Conservation (phyloP, 495 filamentous ascomycete species). For the Polyplosphaeria fusca region DNA sequence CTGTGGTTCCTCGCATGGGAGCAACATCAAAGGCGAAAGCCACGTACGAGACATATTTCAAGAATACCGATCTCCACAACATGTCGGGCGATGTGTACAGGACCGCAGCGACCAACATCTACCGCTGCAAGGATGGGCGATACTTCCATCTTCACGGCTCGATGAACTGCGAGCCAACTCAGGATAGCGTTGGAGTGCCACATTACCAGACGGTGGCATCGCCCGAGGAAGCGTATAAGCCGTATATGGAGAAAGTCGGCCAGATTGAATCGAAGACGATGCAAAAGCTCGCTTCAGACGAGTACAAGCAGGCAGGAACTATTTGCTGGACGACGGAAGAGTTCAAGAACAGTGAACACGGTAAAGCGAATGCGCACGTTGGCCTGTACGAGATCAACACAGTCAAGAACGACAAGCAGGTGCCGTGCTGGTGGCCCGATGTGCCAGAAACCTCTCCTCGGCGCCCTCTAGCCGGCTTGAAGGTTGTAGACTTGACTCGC, state of each 20-base stretch:
- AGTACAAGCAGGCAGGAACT: slow-evolving; percentile 53
- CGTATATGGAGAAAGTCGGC: slow-evolving; percentile 36
- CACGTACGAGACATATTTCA: slow-evolving; percentile 31
- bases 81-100: slow-evolving; percentile 31
- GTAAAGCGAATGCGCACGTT: slow-evolving; percentile 50
- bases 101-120: slow-evolving; percentile 49
- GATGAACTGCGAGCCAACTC: slow-evolving; percentile 48
- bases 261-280: slow-evolving; percentile 43
- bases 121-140: slow-evolving; percentile 50
- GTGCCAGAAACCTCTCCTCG: slow-evolving; percentile 39
- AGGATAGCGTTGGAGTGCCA: slow-evolving; percentile 47
- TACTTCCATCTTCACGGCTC: slow-evolving; percentile 54
- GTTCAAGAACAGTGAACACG: slow-evolving; percentile 49
- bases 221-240: slow-evolving; percentile 31
- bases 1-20: not conserved
- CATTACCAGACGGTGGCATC: slow-evolving; percentile 18
- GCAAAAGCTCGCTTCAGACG: slow-evolving; percentile 47
- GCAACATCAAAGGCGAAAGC: slow-evolving; percentile 15
- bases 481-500: slow-evolving; percentile 58
- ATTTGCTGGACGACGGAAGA: slow-evolving; percentile 50
- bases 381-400: slow-evolving; percentile 49
- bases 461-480: slow-evolving; percentile 56
- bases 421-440: slow-evolving; percentile 47
- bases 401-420: slow-evolving; percentile 35
- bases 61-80: slow-evolving; percentile 32